Evolutionary conservation across 2,329 filamentous ascomycete genomes (phyloP).

Genomic region (Talaromyces sp.): DNA sequence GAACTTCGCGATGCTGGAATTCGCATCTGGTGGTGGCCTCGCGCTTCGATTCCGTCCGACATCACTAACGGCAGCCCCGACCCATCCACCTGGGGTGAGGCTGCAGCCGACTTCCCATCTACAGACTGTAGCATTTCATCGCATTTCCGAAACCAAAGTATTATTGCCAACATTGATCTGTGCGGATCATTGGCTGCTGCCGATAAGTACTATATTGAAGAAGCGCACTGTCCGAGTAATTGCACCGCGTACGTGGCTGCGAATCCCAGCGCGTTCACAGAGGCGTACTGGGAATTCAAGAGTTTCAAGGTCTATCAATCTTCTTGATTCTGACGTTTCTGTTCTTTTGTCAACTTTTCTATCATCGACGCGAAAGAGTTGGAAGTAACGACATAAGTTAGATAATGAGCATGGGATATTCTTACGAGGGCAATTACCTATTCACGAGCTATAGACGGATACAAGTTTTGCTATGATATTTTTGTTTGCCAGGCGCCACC

Average conservation of each 20-base stretch:
- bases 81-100: slow-evolving; percentile 60
- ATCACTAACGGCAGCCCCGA: slow-evolving; percentile 54
- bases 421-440: not conserved
- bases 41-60: slow-evolving; percentile 50
- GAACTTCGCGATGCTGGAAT: slow-evolving; percentile 62
- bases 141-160: slow-evolving; percentile 64
- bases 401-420: not conserved
- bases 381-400: not conserved
- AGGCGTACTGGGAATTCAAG: slow-evolving; percentile 65
- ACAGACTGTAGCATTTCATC: slow-evolving; percentile 58
- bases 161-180: slow-evolving; percentile 64
- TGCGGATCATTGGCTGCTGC: slow-evolving; percentile 56
- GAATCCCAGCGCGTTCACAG: slow-evolving; percentile 54
- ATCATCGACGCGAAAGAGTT: not conserved
- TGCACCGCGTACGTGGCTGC: slow-evolving; percentile 59
- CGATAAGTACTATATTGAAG: slow-evolving; percentile 30
- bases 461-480: not conserved
- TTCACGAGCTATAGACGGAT: not conserved
- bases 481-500: not conserved
- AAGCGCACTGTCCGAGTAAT: slow-evolving; percentile 48
- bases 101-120: slow-evolving; percentile 63
- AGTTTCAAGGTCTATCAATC: slow-evolving; percentile 57
- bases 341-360: not conserved
- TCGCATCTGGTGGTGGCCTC: slow-evolving; percentile 60
- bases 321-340: not conserved